A percentile compares a stretch with the other conserved stretches of the same genome.
Evolutionary conservation across 2,329 filamentous ascomycete species (phyloP).

Genomic region (Neophaeococcomyces aloes): DNA sequence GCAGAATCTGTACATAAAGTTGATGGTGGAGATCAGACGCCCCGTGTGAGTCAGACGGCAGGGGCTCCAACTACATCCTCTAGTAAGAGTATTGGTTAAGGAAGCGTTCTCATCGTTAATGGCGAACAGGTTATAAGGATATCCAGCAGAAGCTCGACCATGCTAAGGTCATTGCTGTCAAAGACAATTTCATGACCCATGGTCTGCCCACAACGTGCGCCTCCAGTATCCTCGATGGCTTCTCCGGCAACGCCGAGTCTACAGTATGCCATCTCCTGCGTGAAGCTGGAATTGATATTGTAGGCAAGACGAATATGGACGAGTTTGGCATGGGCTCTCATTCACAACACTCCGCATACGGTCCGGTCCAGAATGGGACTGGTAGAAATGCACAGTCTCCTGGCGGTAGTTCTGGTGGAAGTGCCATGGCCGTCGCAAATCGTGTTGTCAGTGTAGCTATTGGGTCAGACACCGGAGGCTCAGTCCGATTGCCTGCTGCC

Average conservation of each 20-base stretch:
- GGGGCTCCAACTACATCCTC: no score
- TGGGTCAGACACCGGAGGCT: slow-evolving; percentile 89
- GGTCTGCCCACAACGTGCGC: slow-evolving; percentile 69
- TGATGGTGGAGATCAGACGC: no score
- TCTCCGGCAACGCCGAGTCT: slow-evolving; percentile 68
- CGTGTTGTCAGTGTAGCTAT: slow-evolving; percentile 46
- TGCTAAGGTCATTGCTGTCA: slow-evolving; percentile 47
- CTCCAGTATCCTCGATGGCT: slow-evolving; percentile 60
- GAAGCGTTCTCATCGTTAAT: no score
- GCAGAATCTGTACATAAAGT: no score
- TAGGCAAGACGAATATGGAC: slow-evolving; percentile 85
- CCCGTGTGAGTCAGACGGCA: no score
- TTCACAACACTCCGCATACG: slow-evolving; percentile 56
- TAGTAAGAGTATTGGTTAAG: no score
- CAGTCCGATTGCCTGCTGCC: slow-evolving; percentile 74
- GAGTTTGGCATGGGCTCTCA: slow-evolving; percentile 95
- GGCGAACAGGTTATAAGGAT: no score
- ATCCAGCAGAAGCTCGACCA: not conserved
- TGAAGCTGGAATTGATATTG: slow-evolving; percentile 50
- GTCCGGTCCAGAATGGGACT: slow-evolving; percentile 42
- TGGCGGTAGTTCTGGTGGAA: slow-evolving; percentile 87
- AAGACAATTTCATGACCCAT: slow-evolving; percentile 64
- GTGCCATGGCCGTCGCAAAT: slow-evolving; percentile 62
- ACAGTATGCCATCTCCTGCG: slow-evolving; percentile 64
- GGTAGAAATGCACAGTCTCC: slow-evolving; percentile 52